Evolutionary conservation across 495 filamentous ascomycete species (phyloP).

Genomic region (Hypoxylon perforatum): DNA sequence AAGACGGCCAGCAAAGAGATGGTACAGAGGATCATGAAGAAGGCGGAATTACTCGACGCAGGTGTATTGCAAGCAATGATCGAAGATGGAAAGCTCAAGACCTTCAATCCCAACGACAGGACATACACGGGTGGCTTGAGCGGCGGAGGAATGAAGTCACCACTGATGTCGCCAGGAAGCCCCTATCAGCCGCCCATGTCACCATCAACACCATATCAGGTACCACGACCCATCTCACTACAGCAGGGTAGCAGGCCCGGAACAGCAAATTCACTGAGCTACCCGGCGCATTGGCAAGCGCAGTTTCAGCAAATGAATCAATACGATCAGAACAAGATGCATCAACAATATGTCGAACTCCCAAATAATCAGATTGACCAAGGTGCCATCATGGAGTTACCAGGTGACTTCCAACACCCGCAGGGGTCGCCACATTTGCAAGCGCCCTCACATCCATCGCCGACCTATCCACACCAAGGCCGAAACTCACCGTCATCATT

Average conservation of each 20-base stretch:
- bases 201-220: constrained; percentile 53
- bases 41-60: constrained; percentile 65
- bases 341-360: constrained; percentile 37
- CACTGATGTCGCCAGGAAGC: constrained; percentile 41
- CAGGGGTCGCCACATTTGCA: constrained; percentile 41
- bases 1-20: constrained; percentile 73
- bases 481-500: constrained; percentile 47
- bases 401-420: constrained; percentile 57
- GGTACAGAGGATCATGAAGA: constrained; percentile 74
- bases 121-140: constrained; percentile 43
- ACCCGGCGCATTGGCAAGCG: constrained; percentile 40
- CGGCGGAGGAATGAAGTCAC: constrained; percentile 46
- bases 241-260: constrained; percentile 41
- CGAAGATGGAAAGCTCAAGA: constrained; percentile 61
- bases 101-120: constrained; percentile 57
- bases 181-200: constrained; percentile 48
- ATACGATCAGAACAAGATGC: constrained; percentile 36
- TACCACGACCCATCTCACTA: constrained; percentile 52
- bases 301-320: constrained; percentile 37
- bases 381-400: constrained; percentile 55
- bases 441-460: constrained; percentile 30
- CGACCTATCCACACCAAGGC: constrained; percentile 28
- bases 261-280: constrained; percentile 39
- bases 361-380: constrained; percentile 23
- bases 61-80: constrained; percentile 62